A percentile compares a stretch with the other conserved stretches of the same genome.
phyloP scores from a whole-genome alignment of 306 rosid species.

The Parietaria judaica region DNA sequence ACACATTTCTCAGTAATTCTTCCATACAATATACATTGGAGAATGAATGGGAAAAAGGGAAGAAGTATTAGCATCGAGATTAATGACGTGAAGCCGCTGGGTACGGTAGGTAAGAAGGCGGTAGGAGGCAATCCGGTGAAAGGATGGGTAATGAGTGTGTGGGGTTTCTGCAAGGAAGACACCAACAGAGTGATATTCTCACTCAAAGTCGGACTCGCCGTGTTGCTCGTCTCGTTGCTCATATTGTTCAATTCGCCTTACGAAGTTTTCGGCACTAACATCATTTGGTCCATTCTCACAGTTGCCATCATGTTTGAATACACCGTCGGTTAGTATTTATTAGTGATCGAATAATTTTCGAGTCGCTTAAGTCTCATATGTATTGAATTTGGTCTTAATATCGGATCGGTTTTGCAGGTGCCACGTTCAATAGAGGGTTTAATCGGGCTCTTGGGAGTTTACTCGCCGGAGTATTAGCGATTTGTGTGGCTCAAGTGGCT shows the following conservation, averaged over 20 bases:
- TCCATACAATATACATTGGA: conserved; percentile 9
- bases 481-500: conserved; percentile 45
- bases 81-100: conserved; percentile 22
- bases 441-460: conserved; percentile 63
- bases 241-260: conserved; percentile 54
- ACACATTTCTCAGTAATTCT: background rate
- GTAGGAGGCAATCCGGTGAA: conserved; percentile 5
- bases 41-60: conserved; percentile 45
- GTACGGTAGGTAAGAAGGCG: background rate
- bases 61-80: conserved; percentile 30
- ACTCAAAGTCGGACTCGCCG: conserved; percentile 64
- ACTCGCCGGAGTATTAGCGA: conserved; percentile 60
- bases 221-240: conserved; percentile 56
- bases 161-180: conserved; percentile 51
- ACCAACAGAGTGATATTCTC: conserved; percentile 42
- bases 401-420: conserved; percentile 32
- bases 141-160: conserved; percentile 29
- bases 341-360: background rate
- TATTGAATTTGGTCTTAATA: background rate
- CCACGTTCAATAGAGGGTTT: conserved; percentile 64
- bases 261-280: conserved; percentile 46
- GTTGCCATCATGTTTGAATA: conserved; percentile 67
- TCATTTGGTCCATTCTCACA: conserved; percentile 77
- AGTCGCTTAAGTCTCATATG: background rate
- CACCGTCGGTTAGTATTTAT: conserved; percentile 51